These are phyloP conservation scores for Aspergillus sp. DNA, from an alignment of 2,329 filamentous ascomycete genomes.

Conservation along the genomic window DNA sequence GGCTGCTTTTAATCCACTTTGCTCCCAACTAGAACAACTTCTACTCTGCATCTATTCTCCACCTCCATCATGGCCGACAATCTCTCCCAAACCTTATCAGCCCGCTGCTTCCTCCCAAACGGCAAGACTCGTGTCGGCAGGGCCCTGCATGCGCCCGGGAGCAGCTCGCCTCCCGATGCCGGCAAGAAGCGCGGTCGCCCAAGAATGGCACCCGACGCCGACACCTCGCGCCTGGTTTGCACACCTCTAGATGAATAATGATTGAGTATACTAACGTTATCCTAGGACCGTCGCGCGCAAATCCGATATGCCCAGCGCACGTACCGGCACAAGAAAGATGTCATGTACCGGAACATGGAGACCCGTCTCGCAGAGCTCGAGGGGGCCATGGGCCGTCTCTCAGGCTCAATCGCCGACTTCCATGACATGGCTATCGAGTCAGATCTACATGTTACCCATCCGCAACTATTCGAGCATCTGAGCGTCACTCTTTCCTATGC, in stretches of 20 bases:
- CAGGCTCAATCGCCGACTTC: slow-evolving; percentile 65
- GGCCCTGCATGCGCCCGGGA: background rate
- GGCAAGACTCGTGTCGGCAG: too few relatives aligned
- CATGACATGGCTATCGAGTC: slow-evolving; percentile 60
- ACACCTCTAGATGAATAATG: too few relatives aligned
- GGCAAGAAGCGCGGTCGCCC: slow-evolving; percentile 3
- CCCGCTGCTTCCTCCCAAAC: background rate
- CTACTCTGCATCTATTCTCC: too few relatives aligned
- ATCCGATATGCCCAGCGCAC: slow-evolving; percentile 82
- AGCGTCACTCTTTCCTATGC: background rate
- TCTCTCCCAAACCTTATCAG: background rate
- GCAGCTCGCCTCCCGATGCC: background rate
- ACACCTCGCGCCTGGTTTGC: background rate
- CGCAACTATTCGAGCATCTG: background rate
- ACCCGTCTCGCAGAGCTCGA: slow-evolving; percentile 67
- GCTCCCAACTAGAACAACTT: background rate
- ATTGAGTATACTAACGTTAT: background rate
- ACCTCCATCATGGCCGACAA: background rate
- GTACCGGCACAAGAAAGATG: slow-evolving; percentile 80
- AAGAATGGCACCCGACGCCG: background rate
- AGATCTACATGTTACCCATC: slow-evolving; percentile 29
- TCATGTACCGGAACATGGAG: slow-evolving; percentile 70
- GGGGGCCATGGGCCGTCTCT: slow-evolving; percentile 69
- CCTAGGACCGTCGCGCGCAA: slow-evolving; percentile 65
- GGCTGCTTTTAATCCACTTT: background rate